Percentiles rank a stretch among this genome's conserved stretches.
Conservation (phyloP, 2,329 filamentous ascomycete genomes). For the Clarireedia homoeocarpa region DNA sequence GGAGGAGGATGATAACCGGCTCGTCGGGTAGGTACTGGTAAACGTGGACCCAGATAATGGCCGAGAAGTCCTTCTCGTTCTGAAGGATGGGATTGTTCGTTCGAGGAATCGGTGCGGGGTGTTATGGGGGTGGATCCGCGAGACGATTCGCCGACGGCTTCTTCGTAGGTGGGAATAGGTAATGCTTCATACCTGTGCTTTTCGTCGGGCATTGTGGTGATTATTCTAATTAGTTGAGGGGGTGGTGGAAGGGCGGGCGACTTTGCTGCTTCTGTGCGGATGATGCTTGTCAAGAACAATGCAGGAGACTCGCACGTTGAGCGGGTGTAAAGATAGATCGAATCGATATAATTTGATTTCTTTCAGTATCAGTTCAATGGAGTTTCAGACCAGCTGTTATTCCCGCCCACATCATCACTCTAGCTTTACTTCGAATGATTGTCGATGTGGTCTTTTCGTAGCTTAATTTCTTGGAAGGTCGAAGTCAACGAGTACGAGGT, state of each 20-base stretch:
- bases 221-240: background rate
- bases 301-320: background rate
- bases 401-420: slow-evolving; percentile 15
- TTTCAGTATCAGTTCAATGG: background rate
- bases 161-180: slow-evolving; percentile 78
- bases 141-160: slow-evolving; percentile 60
- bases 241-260: background rate
- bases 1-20: slow-evolving; percentile 70
- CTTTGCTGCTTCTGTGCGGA: slow-evolving; percentile 3
- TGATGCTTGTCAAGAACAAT: background rate
- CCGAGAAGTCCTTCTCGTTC: slow-evolving; percentile 72
- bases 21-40: slow-evolving; percentile 35
- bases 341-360: background rate
- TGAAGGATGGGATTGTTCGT: slow-evolving; percentile 58
- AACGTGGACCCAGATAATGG: slow-evolving; percentile 36
- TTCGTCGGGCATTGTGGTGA: slow-evolving; percentile 36
- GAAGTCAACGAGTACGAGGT: slow-evolving; percentile 7
- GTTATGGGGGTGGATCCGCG: slow-evolving; percentile 53
- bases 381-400: slow-evolving; percentile 24
- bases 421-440: slow-evolving; percentile 5
- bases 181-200: slow-evolving; percentile 52
- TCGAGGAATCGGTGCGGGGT: slow-evolving; percentile 40
- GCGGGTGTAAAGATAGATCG: background rate
- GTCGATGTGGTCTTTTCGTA: slow-evolving; percentile 3
- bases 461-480: background rate